Conservation (phyloP, 2,329 filamentous ascomycete species). For the Penicillium paneum region DNA sequence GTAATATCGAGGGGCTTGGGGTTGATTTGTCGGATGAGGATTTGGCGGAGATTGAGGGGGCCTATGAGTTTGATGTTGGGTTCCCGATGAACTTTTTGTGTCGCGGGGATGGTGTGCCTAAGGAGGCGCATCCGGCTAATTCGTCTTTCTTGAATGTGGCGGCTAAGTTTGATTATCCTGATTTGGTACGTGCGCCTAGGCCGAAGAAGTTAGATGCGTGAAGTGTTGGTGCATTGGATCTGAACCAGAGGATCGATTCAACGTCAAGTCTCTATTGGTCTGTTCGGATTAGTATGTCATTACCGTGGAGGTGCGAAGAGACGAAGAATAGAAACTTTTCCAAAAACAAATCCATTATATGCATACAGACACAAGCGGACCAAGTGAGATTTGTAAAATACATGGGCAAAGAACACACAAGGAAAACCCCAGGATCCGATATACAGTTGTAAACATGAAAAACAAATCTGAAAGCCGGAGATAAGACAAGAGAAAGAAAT, state of each 20-base stretch:
- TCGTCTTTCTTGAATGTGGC: slow-evolving; percentile 9
- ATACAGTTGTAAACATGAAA: slow-evolving; percentile 20
- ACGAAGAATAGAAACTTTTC: background rate
- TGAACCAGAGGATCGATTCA: background rate
- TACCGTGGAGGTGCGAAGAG: background rate
- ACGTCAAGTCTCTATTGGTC: background rate
- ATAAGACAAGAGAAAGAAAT: slow-evolving; percentile 12
- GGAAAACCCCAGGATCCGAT: slow-evolving; percentile 22
- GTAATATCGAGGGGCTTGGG: slow-evolving; percentile 56
- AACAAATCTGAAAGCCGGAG: background rate
- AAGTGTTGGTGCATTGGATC: background rate
- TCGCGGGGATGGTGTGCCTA: background rate
- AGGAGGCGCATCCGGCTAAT: slow-evolving; percentile 15
- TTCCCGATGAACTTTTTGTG: slow-evolving; percentile 20
- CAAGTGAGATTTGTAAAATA: slow-evolving; percentile 32
- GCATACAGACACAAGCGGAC: slow-evolving; percentile 30
- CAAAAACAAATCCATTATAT: slow-evolving; percentile 31
- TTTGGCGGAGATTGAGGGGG: slow-evolving; percentile 54
- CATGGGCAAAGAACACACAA: slow-evolving; percentile 24
- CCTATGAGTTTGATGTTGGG: slow-evolving; percentile 52
- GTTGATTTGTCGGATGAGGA: slow-evolving; percentile 54
- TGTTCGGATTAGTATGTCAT: background rate
- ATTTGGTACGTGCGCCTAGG: slow-evolving; percentile 11
- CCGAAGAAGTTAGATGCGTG: slow-evolving; percentile 8
- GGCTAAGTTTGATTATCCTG: slow-evolving; percentile 20